These are phyloP conservation scores for Myxozyma monticola DNA, from an alignment of 805 yeast genomes.

Conservation along the genomic window DNA sequence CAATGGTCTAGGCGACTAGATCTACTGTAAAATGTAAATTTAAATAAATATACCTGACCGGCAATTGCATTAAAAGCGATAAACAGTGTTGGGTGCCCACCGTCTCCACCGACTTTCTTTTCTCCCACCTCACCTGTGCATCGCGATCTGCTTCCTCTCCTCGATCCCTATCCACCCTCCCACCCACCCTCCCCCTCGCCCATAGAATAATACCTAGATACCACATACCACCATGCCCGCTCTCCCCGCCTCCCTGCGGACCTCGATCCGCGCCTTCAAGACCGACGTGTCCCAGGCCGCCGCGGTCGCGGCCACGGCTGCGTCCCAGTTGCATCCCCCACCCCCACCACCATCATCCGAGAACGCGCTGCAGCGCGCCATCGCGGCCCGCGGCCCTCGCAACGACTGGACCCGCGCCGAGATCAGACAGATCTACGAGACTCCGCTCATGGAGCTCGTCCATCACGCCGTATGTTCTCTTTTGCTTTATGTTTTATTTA, in stretches of 20 bases:
- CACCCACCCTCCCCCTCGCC: background rate
- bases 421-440: slow-evolving; percentile 58
- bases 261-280: slow-evolving; percentile 2
- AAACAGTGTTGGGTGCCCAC: no score
- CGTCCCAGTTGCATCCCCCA: slow-evolving; percentile 1
- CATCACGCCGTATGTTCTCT: slow-evolving; percentile 47
- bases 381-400: slow-evolving; percentile 14
- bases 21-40: no score
- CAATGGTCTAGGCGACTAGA: no score
- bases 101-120: no score
- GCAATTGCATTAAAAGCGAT: no score
- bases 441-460: slow-evolving; percentile 65
- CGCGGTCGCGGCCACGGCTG: slow-evolving; percentile 10
- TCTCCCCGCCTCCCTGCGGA: no score
- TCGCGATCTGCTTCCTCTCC: no score
- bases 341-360: background rate
- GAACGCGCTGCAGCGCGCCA: slow-evolving; percentile 10
- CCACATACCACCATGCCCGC: no score
- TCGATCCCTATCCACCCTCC: background rate
- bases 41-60: no score
- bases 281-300: slow-evolving; percentile 8
- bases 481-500: no score
- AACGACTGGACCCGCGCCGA: slow-evolving; percentile 62
- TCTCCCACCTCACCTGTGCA: no score
- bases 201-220: no score